Percentiles rank a stretch among this genome's conserved stretches.
Conservation (phyloP, 805 yeast genomes). For the Teunomyces aglyptinius region DNA sequence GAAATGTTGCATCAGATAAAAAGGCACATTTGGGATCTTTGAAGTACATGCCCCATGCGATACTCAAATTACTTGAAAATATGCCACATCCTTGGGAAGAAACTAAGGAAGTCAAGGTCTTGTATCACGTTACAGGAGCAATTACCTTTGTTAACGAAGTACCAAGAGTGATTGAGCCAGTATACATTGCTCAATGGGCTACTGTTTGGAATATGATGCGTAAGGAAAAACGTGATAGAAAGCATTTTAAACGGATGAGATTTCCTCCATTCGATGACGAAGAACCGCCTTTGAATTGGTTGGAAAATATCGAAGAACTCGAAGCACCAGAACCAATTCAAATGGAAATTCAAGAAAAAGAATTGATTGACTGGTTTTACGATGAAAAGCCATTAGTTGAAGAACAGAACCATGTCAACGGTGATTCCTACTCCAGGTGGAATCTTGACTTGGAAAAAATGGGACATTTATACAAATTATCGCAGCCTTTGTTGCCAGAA, state of each 20-base stretch:
- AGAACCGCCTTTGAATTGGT: slow-evolving; percentile 85
- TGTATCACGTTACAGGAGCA: slow-evolving; percentile 91
- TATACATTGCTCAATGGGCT: slow-evolving; percentile 94
- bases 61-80: slow-evolving; percentile 81
- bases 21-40: slow-evolving; percentile 86
- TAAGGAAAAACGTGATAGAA: slow-evolving; percentile 86
- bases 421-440: slow-evolving; percentile 78
- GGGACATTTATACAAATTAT: slow-evolving; percentile 62
- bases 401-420: slow-evolving; percentile 55
- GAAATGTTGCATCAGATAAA: slow-evolving; percentile 78
- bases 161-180: slow-evolving; percentile 90
- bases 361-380: slow-evolving; percentile 74
- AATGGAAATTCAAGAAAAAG: slow-evolving; percentile 58
- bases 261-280: slow-evolving; percentile 98
- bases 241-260: slow-evolving; percentile 85
- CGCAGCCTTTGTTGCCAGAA: slow-evolving; percentile 70
- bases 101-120: slow-evolving; percentile 76
- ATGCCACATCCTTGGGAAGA: slow-evolving; percentile 99
- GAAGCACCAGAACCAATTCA: slow-evolving; percentile 73
- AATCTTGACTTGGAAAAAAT: slow-evolving; percentile 56
- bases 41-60: slow-evolving; percentile 94
- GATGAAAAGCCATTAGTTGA: slow-evolving; percentile 74
- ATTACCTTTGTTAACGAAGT: slow-evolving; percentile 91
- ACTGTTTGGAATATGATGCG: slow-evolving; percentile 91
- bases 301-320: slow-evolving; percentile 71